These are phyloP conservation scores for Chloromonas sp. DNA, from an alignment of 163 green algal genomes.

Conservation along the genomic window DNA sequence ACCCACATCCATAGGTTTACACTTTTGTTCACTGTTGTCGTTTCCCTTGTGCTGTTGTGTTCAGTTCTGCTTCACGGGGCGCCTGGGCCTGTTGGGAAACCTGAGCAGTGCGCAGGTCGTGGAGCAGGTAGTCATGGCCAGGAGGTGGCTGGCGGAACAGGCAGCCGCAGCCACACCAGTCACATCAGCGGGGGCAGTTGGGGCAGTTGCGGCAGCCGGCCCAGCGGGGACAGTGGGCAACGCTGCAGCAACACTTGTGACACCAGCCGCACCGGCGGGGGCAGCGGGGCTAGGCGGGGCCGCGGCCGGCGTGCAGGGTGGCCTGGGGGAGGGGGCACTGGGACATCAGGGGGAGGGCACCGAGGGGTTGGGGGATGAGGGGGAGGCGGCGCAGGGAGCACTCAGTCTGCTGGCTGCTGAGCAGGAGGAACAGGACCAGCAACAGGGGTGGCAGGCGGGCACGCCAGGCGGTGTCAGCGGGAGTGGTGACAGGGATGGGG, in stretches of 20 bases:
- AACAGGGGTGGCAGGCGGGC: too few relatives aligned
- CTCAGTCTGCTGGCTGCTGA: not conserved
- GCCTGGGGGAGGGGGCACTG: not conserved
- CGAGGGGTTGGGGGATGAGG: not conserved
- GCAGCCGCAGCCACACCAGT: not conserved
- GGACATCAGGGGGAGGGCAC: not conserved
- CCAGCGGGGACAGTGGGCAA: too few relatives aligned
- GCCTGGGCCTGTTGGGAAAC: slow-evolving; percentile 62
- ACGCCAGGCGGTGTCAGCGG: too few relatives aligned
- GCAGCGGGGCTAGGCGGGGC: slow-evolving; percentile 11
- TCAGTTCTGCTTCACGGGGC: slow-evolving; percentile 88
- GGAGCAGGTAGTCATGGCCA: slow-evolving; percentile 53
- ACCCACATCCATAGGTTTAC: too few relatives aligned
- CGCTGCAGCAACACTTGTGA: not conserved
- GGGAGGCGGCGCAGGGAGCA: not conserved
- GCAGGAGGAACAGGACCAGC: not conserved
- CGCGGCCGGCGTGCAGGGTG: not conserved
- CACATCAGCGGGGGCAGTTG: not conserved
- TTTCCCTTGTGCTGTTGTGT: too few relatives aligned
- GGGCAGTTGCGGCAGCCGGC: too few relatives aligned
- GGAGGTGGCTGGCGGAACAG: slow-evolving; percentile 17
- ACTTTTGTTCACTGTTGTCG: not conserved
- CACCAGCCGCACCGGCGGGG: slow-evolving; percentile 8
- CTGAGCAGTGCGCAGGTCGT: slow-evolving; percentile 83
- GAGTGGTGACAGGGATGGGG: too few relatives aligned